A percentile compares a stretch with the other conserved stretches of the same genome.
phyloP scores from a whole-genome alignment of 345 rosid species.

The Gossypium herbaceum region DNA sequence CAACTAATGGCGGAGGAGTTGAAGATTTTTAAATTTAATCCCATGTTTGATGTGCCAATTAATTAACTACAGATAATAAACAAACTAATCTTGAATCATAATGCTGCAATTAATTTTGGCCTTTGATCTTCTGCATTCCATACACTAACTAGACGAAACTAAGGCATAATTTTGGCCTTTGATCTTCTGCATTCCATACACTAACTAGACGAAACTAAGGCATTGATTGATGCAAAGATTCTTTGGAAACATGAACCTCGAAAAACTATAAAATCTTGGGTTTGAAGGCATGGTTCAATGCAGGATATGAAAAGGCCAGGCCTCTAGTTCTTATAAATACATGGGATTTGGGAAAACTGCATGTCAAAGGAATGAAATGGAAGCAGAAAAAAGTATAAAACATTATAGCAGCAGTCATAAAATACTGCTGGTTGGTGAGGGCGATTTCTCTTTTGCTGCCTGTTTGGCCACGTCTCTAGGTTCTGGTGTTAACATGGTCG shows the following conservation, averaged over 20 bases:
- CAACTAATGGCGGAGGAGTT: too few species aligned
- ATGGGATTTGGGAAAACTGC: background rate
- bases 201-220: background rate
- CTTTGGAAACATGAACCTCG: background rate
- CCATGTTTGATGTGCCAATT: background rate
- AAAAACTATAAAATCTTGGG: background rate
- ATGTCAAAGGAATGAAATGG: background rate
- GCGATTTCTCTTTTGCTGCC: constrained; percentile 49
- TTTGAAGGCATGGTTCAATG: background rate
- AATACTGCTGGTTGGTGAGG: constrained; percentile 54
- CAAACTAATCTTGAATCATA: background rate
- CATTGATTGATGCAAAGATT: background rate
- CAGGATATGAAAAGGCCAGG: background rate
- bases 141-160: background rate
- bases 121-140: background rate
- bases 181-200: background rate
- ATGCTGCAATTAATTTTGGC: background rate
- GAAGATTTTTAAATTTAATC: too few species aligned
- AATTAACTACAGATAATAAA: background rate
- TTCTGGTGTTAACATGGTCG: constrained; percentile 34
- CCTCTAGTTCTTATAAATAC: background rate
- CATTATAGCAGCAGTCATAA: constrained; percentile 37
- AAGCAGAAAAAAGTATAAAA: constrained; percentile 29
- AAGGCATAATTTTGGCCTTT: background rate
- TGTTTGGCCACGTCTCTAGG: constrained; percentile 50